Evolutionary conservation across 2,329 filamentous ascomycete genomes (phyloP).

Genomic region (Tolypocladium ophioglossoides): DNA sequence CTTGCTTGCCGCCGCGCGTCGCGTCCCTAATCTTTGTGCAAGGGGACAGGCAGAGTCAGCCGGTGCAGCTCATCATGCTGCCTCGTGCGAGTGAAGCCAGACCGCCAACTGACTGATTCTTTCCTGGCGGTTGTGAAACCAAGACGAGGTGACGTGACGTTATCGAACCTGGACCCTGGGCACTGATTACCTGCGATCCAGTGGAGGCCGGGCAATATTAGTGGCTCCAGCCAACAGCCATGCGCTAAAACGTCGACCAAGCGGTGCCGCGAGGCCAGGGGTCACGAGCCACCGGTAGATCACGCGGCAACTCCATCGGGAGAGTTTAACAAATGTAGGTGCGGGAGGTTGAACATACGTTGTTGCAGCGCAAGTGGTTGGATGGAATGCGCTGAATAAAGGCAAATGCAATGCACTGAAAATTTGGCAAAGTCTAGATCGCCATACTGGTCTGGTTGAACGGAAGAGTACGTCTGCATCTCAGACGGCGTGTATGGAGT

Average conservation of each 20-base stretch:
- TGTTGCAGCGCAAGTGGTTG: not conserved
- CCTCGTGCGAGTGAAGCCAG: not conserved
- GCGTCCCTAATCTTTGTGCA: not conserved
- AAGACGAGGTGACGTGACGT: not conserved
- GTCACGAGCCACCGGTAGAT: not conserved
- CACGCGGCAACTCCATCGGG: not conserved
- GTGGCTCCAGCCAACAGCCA: not conserved
- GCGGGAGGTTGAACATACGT: not conserved
- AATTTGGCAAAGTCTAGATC: not conserved
- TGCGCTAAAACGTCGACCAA: not conserved
- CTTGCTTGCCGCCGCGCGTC: not conserved
- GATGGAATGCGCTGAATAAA: too few relatives aligned
- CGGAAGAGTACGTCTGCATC: not conserved
- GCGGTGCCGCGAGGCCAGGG: not conserved
- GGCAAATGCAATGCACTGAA: not conserved
- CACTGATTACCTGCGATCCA: not conserved
- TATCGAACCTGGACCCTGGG: not conserved
- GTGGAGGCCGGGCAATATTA: not conserved
- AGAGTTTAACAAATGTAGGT: not conserved
- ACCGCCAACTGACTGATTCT: not conserved
- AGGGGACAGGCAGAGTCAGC: not conserved
- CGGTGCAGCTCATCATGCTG: not conserved
- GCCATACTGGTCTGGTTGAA: too few relatives aligned
- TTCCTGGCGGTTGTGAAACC: not conserved
- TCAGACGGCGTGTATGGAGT: not conserved